Base-by-base conservation (phyloP, 2,329 filamentous ascomycete species). In the Fusarium avenaceum region DNA sequence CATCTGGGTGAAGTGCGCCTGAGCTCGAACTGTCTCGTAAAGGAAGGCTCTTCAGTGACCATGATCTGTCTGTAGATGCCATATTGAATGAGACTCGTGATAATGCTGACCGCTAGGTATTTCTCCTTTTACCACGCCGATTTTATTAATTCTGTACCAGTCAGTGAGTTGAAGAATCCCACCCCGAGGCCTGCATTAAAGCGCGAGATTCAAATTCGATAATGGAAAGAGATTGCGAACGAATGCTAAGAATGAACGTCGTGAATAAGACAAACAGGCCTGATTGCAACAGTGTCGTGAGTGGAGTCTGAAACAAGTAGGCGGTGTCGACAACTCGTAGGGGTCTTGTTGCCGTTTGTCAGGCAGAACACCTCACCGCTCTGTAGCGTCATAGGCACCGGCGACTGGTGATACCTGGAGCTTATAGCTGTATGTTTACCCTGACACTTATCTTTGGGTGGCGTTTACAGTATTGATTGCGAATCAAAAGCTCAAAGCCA, bases 1-100 rank as follows among this genome's bases (percentile, higher is more conserved):
- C 93, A 89, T 82, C 93, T 93, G 75, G 92, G 86, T 76, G 96
- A 86, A 74, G 92, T 90, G 66, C 92, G 89, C 56, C 64, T 30
- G 65, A 61, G 72, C 71, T 56, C 75, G 70, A 53, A 74, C 60
- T 45, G 74, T 74, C 66, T 38, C 67, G 67, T 7, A 67, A 49
- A 48, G 74, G 69, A 17, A 74, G 66, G 50, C 38, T 60, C 49
- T 63, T 74, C 9, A 67, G 33, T 39, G 63, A 69, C 63, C 58
- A 59, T 35, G 69, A 48, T 24, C 63, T 67, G 56, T 72, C 63
- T 63, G 70, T 52, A 46, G 63, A 39, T 68, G 69, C 72, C 44
- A 57, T 72, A 46, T 10, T 52, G 47, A 52, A 61, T 26, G 45
- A 39, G 28, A 33, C 47, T 42, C 28, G 39, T 30, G 32, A 30